Percentiles rank a stretch among this genome's conserved stretches.
These are phyloP conservation scores for Podospora comata DNA, from an alignment of 495 filamentous ascomycete genomes.

Conservation along the genomic window DNA sequence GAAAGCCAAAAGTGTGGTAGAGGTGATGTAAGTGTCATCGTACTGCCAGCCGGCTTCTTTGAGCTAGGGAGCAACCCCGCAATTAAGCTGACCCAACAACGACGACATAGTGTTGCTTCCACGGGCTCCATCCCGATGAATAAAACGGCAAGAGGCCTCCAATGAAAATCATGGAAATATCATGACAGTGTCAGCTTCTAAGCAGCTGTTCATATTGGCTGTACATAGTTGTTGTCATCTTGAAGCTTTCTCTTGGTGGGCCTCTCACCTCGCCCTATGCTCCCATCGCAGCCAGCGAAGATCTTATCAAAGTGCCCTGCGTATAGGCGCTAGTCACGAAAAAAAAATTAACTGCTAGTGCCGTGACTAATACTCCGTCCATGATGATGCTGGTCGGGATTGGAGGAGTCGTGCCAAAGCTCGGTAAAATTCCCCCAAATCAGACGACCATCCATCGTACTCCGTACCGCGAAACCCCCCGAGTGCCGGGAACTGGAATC, in stretches of 20 bases:
- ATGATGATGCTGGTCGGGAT: background rate
- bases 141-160: background rate
- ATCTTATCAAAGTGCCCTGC: background rate
- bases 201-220: too few species aligned
- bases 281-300: too few species aligned
- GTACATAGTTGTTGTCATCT: too few species aligned
- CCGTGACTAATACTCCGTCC: background rate
- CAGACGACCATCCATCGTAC: background rate
- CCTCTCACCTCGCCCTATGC: too few species aligned
- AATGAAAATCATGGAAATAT: too few species aligned
- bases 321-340: background rate
- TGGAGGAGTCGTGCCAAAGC: background rate
- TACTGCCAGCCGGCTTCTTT: background rate
- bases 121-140: background rate
- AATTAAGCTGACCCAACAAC: background rate
- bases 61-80: background rate
- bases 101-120: background rate
- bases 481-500: constrained; percentile 4
- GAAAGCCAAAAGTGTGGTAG: too few species aligned
- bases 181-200: too few species aligned
- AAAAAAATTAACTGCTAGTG: too few species aligned
- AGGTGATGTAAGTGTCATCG: background rate
- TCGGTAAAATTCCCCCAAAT: constrained; percentile 5
- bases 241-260: too few species aligned
- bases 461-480: background rate